These are phyloP conservation scores for Suillus lakei DNA, from an alignment of 768 basidiomycete genomes.

Conservation along the genomic window DNA sequence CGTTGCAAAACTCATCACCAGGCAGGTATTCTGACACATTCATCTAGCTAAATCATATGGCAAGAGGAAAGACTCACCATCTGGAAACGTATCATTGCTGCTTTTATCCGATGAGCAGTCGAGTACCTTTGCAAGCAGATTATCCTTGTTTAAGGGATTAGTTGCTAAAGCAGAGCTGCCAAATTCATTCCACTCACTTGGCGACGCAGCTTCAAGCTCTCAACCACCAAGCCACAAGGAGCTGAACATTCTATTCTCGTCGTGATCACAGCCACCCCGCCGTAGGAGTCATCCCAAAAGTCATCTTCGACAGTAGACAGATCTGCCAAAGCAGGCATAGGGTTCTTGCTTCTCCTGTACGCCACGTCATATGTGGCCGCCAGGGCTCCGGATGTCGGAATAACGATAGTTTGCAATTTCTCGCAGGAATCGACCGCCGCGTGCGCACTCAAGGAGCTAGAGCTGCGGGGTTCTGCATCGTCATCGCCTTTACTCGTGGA, in stretches of 20 bases:
- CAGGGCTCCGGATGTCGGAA: slow-evolving; percentile 72
- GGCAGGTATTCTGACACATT: slow-evolving; percentile 55
- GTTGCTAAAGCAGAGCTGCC: not conserved
- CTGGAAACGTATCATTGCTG: slow-evolving; percentile 48
- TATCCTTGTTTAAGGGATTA: slow-evolving; percentile 39
- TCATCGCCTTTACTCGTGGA: slow-evolving; percentile 9
- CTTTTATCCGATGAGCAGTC: slow-evolving; percentile 56
- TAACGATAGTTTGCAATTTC: slow-evolving; percentile 63
- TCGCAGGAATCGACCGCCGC: slow-evolving; percentile 48
- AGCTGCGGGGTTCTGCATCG: slow-evolving; percentile 4
- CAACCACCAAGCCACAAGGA: slow-evolving; percentile 60
- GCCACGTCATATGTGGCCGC: slow-evolving; percentile 53
- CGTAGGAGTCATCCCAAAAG: slow-evolving; percentile 54
- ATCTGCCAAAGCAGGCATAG: slow-evolving; percentile 55
- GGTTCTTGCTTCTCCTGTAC: slow-evolving; percentile 51
- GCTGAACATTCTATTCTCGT: slow-evolving; percentile 57
- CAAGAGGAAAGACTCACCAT: slow-evolving; percentile 39
- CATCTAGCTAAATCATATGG: not conserved
- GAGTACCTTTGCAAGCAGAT: slow-evolving; percentile 49
- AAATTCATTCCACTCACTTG: slow-evolving; percentile 42
- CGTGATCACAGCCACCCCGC: slow-evolving; percentile 61
- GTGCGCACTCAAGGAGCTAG: slow-evolving; percentile 23
- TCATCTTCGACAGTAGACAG: slow-evolving; percentile 56
- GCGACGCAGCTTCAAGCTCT: slow-evolving; percentile 49
- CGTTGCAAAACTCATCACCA: slow-evolving; percentile 67